phyloP scores from a whole-genome alignment of 257 asterid species.

The Lycium ferocissimum region DNA sequence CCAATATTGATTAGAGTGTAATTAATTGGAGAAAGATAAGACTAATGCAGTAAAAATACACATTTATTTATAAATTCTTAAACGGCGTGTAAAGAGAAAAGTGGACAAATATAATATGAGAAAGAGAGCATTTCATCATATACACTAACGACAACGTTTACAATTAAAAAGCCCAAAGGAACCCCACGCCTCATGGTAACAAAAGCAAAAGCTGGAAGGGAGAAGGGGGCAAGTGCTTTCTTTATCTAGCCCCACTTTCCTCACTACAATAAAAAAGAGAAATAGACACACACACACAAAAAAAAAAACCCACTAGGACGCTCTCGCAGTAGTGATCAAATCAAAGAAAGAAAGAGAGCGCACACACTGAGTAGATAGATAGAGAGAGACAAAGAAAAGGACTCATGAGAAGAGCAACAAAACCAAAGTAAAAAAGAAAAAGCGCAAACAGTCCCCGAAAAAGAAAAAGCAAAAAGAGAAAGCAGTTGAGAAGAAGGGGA shows the following conservation, averaged over 20 bases:
- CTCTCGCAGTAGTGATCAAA: background rate
- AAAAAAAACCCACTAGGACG: slow-evolving; percentile 23
- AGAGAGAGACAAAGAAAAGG: slow-evolving; percentile 41
- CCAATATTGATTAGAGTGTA: too few relatives aligned
- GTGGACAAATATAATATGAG: too few relatives aligned
- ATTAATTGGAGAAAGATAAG: too few relatives aligned
- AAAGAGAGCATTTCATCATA: too few relatives aligned
- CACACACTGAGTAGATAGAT: slow-evolving; percentile 13
- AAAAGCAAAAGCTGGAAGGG: background rate
- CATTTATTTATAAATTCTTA: too few relatives aligned
- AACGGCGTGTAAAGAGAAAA: too few relatives aligned
- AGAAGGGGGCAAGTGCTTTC: slow-evolving; percentile 7
- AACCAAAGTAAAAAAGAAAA: slow-evolving; percentile 27
- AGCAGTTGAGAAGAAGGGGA: slow-evolving; percentile 43
- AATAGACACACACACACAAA: slow-evolving; percentile 1
- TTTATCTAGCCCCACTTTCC: slow-evolving; percentile 31
- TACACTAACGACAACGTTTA: too few relatives aligned
- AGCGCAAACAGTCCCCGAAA: background rate
- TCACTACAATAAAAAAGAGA: slow-evolving; percentile 46
- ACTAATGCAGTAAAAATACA: too few relatives aligned
- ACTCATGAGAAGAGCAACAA: slow-evolving; percentile 38
- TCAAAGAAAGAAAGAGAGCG: background rate
- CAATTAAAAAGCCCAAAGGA: background rate
- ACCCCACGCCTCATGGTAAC: background rate
- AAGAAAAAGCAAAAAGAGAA: background rate